Conservation (phyloP, 352 stramenopile species). For the Salisapilia sapeloensis region DNA sequence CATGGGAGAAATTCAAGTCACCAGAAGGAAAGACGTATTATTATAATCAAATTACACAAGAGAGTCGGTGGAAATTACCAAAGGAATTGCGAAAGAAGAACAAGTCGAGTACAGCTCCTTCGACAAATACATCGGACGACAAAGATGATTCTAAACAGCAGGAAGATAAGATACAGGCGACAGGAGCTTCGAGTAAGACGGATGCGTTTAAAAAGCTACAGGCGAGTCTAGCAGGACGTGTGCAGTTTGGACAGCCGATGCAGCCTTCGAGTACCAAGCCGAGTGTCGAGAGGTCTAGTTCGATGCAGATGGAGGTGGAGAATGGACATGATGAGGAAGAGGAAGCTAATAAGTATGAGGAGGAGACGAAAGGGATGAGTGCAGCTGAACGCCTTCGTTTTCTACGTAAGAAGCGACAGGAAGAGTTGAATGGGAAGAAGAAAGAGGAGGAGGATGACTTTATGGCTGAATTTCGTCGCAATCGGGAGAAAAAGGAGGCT, state of each 20-base stretch:
- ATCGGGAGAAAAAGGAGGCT: conserved; percentile 53
- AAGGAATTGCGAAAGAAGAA: conserved; percentile 3
- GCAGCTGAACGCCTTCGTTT: conserved; percentile 42
- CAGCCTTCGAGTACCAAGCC: conserved; percentile 5
- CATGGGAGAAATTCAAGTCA: conserved; percentile 37
- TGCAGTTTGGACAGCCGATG: conserved; percentile 1
- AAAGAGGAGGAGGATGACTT: conserved; percentile 41
- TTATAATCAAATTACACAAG: conserved; percentile 40
- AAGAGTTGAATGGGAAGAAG: conserved; percentile 28
- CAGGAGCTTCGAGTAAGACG: conserved; percentile 6
- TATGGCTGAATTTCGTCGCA: conserved; percentile 39
- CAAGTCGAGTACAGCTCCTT: neutral
- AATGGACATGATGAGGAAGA: neutral
- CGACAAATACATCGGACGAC: conserved; percentile 1
- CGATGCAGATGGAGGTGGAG: conserved; percentile 9
- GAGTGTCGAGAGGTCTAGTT: conserved; percentile 6
- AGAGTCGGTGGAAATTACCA: conserved; percentile 45
- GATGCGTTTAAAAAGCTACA: conserved; percentile 31
- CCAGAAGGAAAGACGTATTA: conserved; percentile 43
- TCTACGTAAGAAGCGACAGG: conserved; percentile 36
- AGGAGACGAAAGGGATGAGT: conserved; percentile 37
- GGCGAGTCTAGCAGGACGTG: conserved; percentile 23
- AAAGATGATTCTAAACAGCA: conserved; percentile 1
- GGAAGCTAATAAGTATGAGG: conserved; percentile 20
- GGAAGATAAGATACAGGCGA: conserved; percentile 4